Conservation (phyloP, 352 stramenopile genomes). For the Pythium sukuiense region DNA sequence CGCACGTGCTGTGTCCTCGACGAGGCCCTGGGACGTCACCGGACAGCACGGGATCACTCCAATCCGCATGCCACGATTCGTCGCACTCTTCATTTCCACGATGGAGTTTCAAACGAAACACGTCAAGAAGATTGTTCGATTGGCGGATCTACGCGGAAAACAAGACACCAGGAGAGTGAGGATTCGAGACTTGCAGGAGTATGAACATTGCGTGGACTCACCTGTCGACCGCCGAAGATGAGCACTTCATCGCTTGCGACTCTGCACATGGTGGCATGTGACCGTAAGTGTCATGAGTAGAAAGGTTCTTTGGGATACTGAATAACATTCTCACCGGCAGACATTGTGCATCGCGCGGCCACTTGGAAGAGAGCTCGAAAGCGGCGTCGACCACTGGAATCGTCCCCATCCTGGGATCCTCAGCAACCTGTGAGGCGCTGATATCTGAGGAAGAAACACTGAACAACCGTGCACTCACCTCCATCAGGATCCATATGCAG, state of each 20-base stretch:
- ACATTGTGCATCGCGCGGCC: conserved; percentile 59
- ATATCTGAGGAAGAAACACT: no score
- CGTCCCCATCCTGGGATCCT: conserved; percentile 15
- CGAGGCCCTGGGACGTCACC: conserved; percentile 44
- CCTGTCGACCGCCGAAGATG: conserved; percentile 69
- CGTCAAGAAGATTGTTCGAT: conserved; percentile 58
- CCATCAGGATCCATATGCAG: conserved; percentile 30
- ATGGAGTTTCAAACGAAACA: conserved; percentile 37
- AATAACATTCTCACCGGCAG: conserved; percentile 33
- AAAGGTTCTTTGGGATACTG: not conserved
- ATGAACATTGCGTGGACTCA: conserved; percentile 12
- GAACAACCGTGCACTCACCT: conserved; percentile 22
- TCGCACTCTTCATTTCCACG: conserved; percentile 10
- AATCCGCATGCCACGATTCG: conserved; percentile 30
- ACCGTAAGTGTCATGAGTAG: no score
- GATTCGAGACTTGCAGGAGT: not conserved
- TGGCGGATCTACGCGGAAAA: conserved; percentile 46
- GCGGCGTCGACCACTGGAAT: conserved; percentile 61
- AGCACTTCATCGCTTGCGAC: conserved; percentile 34
- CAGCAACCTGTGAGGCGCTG: not conserved
- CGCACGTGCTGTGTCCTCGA: conserved; percentile 60
- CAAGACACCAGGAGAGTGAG: not conserved
- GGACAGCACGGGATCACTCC: conserved; percentile 34
- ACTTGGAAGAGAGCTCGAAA: conserved; percentile 25
- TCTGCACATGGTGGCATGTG: conserved; percentile 1